Conservation (phyloP, 441 rosid species). For the Brassica balearica region DNA sequence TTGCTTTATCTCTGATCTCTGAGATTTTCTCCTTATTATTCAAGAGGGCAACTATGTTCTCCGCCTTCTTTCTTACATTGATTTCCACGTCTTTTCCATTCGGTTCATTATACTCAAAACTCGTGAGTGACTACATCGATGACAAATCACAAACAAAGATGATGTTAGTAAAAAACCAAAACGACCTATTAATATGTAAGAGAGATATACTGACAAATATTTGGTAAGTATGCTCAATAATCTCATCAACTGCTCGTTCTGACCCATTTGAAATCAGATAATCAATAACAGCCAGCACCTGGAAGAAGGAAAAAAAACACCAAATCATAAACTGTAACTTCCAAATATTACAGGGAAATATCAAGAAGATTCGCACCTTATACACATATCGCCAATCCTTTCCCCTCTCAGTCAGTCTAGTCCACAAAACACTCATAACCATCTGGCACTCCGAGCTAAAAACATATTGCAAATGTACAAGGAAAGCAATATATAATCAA, state of each 20-base stretch:
- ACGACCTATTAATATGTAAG: slow-evolving; percentile 9
- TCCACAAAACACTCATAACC: slow-evolving; percentile 96
- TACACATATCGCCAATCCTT: slow-evolving; percentile 98
- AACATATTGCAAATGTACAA: slow-evolving; percentile 35
- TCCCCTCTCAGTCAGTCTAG: slow-evolving; percentile 85
- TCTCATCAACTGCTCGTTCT: slow-evolving; percentile 95
- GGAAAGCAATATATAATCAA: slow-evolving; percentile 16
- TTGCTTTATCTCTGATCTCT: slow-evolving; percentile 88
- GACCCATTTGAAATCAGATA: slow-evolving; percentile 96
- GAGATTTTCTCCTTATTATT: slow-evolving; percentile 87
- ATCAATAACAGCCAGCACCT: slow-evolving; percentile 95
- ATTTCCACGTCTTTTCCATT: slow-evolving; percentile 96
- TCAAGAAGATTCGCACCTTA: slow-evolving; percentile 58
- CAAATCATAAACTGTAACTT: slow-evolving; percentile 17
- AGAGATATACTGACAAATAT: slow-evolving; percentile 72
- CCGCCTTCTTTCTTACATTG: slow-evolving; percentile 96
- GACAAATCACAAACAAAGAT: slow-evolving; percentile 34
- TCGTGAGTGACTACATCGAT: slow-evolving; percentile 73
- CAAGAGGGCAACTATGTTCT: slow-evolving; percentile 72
- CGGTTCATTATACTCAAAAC: slow-evolving; percentile 90
- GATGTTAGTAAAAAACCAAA: slow-evolving; percentile 38
- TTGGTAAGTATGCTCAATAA: slow-evolving; percentile 93
- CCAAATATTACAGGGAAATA: slow-evolving; percentile 14
- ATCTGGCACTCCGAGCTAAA: slow-evolving; percentile 90
- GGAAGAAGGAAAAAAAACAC: slow-evolving; percentile 27